A percentile compares a stretch with the other conserved stretches of the same genome.
phyloP scores from a whole-genome alignment of 352 stramenopile genomes.

The Phytophthora agathidicida region DNA sequence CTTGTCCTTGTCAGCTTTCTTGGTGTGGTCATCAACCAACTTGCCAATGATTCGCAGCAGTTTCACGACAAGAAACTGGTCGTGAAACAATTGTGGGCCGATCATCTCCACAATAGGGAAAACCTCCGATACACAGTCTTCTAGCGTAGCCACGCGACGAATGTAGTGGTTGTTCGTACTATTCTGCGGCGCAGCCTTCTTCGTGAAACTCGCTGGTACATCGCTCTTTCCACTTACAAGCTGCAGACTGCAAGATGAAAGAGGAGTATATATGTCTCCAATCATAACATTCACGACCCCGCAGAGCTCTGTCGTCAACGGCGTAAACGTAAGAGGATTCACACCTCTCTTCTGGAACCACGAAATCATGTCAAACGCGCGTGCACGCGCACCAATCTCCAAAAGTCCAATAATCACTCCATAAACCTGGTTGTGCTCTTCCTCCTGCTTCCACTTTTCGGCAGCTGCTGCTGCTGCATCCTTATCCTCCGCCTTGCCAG shows the following conservation, averaged over 20 bases:
- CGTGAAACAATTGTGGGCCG: slow-evolving; percentile 65
- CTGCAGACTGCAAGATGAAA: slow-evolving; percentile 60
- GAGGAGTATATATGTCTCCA: slow-evolving; percentile 52
- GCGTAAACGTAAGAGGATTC: slow-evolving; percentile 71
- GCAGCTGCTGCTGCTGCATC: slow-evolving; percentile 32
- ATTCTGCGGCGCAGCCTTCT: slow-evolving; percentile 1
- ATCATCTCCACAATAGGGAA: slow-evolving; percentile 73
- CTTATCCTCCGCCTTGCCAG: slow-evolving; percentile 33
- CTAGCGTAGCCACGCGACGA: slow-evolving; percentile 38
- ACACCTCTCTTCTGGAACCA: slow-evolving; percentile 75
- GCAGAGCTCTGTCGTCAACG: slow-evolving; percentile 70
- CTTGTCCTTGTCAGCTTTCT: slow-evolving; percentile 23
- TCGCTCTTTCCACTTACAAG: slow-evolving; percentile 33
- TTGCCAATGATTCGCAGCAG: slow-evolving; percentile 70
- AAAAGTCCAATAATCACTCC: slow-evolving; percentile 83
- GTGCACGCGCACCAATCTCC: slow-evolving; percentile 68
- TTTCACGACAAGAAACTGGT: slow-evolving; percentile 79
- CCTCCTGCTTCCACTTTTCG: slow-evolving; percentile 26
- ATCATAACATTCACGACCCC: slow-evolving; percentile 72
- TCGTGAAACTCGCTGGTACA: neutral
- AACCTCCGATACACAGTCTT: slow-evolving; percentile 56
- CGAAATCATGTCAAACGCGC: slow-evolving; percentile 80
- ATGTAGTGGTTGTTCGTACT: slow-evolving; percentile 36
- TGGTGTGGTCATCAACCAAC: slow-evolving; percentile 49
- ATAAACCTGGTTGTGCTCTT: slow-evolving; percentile 79